Evolutionary conservation across 176 grass and related monocot species (phyloP).

Genomic region (Alloteropsis semialata): DNA sequence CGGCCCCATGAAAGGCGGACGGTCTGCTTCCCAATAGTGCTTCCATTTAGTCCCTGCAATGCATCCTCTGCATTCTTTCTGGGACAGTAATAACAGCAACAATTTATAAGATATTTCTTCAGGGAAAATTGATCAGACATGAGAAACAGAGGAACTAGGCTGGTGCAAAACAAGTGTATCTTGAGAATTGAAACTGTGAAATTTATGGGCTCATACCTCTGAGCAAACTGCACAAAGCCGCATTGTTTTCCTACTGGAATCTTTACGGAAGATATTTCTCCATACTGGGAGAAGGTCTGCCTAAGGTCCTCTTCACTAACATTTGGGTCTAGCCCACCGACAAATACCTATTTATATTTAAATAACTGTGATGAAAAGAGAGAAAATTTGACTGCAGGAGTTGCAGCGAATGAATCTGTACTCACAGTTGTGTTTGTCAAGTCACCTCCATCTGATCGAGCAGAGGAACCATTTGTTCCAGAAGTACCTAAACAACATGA

Average conservation of each 20-base stretch:
- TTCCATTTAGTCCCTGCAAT: slow-evolving; percentile 83
- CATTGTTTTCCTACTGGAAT: slow-evolving; percentile 93
- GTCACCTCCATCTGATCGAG: slow-evolving; percentile 75
- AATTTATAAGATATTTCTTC: not conserved
- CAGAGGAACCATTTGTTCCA: slow-evolving; percentile 61
- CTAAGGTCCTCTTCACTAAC: slow-evolving; percentile 86
- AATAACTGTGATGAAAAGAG: slow-evolving; percentile 7
- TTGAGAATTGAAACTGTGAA: not conserved
- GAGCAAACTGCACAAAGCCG: slow-evolving; percentile 89
- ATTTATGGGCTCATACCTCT: slow-evolving; percentile 50
- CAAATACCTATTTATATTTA: slow-evolving; percentile 73
- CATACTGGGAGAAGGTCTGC: slow-evolving; percentile 80
- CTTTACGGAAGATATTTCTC: slow-evolving; percentile 90
- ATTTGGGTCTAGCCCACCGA: slow-evolving; percentile 87
- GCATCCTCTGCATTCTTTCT: slow-evolving; percentile 95
- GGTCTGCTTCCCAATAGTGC: slow-evolving; percentile 70
- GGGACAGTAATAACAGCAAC: not conserved
- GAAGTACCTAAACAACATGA: slow-evolving; percentile 52
- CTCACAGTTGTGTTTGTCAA: slow-evolving; percentile 91
- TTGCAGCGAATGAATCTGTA: slow-evolving; percentile 10
- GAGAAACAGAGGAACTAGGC: too few relatives aligned
- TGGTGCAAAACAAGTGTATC: not conserved
- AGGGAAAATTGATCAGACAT: not conserved
- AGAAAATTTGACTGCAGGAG: not conserved
- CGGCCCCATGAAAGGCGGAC: slow-evolving; percentile 97